A percentile compares a stretch with the other conserved stretches of the same genome.
These are phyloP conservation scores for Bruguiera parviflora DNA, from an alignment of 345 rosid genomes.

Conservation along the genomic window DNA sequence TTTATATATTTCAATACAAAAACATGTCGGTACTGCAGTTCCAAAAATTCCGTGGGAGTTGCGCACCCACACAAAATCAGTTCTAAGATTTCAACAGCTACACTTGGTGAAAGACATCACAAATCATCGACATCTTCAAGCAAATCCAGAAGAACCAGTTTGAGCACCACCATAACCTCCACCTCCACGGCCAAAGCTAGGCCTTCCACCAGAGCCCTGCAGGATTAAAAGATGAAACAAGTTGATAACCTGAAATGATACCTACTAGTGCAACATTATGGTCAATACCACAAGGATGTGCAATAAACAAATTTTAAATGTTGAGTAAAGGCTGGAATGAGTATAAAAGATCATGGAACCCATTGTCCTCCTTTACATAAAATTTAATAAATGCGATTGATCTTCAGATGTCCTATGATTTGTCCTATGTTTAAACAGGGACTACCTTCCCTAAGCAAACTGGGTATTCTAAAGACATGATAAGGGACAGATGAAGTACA, in stretches of 20 bases:
- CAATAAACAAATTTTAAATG: too few species aligned
- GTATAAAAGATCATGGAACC: too few species aligned
- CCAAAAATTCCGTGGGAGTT: conserved; percentile 1
- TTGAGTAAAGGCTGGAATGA: too few species aligned
- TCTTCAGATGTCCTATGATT: too few species aligned
- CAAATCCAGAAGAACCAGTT: conserved; percentile 40
- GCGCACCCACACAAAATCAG: background rate
- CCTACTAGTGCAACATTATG: too few species aligned
- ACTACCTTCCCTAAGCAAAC: too few species aligned
- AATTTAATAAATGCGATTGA: too few species aligned
- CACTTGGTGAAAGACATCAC: background rate
- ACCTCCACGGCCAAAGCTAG: conserved; percentile 82
- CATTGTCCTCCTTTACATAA: too few species aligned
- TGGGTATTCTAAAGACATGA: too few species aligned
- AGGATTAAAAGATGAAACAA: background rate
- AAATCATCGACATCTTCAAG: conserved; percentile 28
- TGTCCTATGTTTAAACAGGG: too few species aligned
- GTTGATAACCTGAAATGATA: background rate
- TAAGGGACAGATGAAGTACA: too few species aligned
- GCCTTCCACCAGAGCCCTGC: conserved; percentile 66
- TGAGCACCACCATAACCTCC: conserved; percentile 54
- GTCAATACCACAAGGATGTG: too few species aligned
- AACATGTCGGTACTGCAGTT: conserved; percentile 8
- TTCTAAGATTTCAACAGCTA: conserved; percentile 4
- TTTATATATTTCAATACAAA: conserved; percentile 4